These are phyloP conservation scores for Scutellaria galericulata DNA, from an alignment of 257 asterid species.

Conservation along the genomic window DNA sequence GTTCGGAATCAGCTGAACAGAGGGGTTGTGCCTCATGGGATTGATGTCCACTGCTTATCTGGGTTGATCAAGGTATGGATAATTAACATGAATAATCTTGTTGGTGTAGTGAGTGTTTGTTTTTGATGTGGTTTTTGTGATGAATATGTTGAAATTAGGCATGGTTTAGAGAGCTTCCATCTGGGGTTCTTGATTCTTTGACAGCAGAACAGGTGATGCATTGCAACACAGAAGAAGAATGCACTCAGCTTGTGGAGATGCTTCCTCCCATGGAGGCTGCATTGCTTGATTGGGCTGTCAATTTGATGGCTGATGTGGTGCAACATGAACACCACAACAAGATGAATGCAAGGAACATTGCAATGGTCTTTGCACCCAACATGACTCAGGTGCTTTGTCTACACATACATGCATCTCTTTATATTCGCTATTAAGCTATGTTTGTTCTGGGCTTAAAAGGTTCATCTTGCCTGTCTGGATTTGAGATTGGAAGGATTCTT, in stretches of 20 bases:
- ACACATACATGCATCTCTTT: no score
- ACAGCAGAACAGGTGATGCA: conserved; percentile 80
- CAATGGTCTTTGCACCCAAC: conserved; percentile 94
- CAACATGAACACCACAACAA: conserved; percentile 63
- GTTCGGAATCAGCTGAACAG: conserved; percentile 67
- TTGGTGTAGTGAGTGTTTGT: no score
- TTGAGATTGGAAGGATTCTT: no score
- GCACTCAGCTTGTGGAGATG: conserved; percentile 53
- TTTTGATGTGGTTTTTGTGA: no score
- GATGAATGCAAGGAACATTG: conserved; percentile 87
- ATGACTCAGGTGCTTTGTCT: conserved; percentile 69
- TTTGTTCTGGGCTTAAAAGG: no score
- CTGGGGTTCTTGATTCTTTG: conserved; percentile 76
- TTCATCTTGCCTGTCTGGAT: no score
- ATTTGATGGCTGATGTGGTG: conserved; percentile 82
- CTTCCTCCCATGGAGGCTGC: conserved; percentile 76
- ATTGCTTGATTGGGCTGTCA: conserved; percentile 79
- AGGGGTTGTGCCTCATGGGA: conserved; percentile 72
- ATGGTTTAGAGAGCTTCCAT: conserved; percentile 89
- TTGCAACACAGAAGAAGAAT: conserved; percentile 87
- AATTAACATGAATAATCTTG: no score
- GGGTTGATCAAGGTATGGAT: conserved; percentile 82
- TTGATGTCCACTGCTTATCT: conserved; percentile 84
- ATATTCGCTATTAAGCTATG: no score
- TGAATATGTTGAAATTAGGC: conserved; percentile 48